Percentiles rank a stretch among this genome's conserved stretches.
These are phyloP conservation scores for Trifolium repens DNA, from an alignment of 306 rosid genomes.

Conservation along the genomic window DNA sequence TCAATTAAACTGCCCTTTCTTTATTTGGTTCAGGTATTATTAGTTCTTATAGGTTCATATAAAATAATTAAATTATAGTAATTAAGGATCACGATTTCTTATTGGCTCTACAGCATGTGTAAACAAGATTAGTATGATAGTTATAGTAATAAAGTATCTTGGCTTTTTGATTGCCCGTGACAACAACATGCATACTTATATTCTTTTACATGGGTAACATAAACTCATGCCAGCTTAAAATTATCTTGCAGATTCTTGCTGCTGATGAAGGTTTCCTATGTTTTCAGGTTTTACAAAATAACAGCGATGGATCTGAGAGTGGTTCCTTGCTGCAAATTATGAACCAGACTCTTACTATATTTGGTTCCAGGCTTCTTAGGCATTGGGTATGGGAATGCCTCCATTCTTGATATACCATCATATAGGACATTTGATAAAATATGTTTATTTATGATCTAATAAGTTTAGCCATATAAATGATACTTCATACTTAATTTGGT, in stretches of 20 bases:
- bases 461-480: too few relatives aligned
- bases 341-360: constrained; percentile 86
- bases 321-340: constrained; percentile 86
- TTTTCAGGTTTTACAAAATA: constrained; percentile 78
- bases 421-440: too few relatives aligned
- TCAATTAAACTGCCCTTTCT: constrained; percentile 14
- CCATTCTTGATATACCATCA: constrained; percentile 24
- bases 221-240: constrained; percentile 25
- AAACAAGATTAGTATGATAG: neutral
- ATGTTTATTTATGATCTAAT: too few relatives aligned
- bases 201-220: constrained; percentile 2
- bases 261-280: constrained; percentile 34
- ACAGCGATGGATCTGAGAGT: constrained; percentile 79
- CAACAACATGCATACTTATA: constrained; percentile 15
- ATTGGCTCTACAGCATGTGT: constrained; percentile 7
- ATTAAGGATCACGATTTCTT: neutral
- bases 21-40: constrained; percentile 12
- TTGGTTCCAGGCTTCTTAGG: constrained; percentile 91
- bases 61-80: constrained; percentile 1
- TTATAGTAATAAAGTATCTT: neutral
- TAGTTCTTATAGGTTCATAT: constrained; percentile 7
- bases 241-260: constrained; percentile 21
- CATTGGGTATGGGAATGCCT: constrained; percentile 71
- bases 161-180: constrained; percentile 8
- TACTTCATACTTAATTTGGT: too few relatives aligned